Conservation (phyloP, 202 grass and related monocot genomes). For the Digitaria exilis region DNA sequence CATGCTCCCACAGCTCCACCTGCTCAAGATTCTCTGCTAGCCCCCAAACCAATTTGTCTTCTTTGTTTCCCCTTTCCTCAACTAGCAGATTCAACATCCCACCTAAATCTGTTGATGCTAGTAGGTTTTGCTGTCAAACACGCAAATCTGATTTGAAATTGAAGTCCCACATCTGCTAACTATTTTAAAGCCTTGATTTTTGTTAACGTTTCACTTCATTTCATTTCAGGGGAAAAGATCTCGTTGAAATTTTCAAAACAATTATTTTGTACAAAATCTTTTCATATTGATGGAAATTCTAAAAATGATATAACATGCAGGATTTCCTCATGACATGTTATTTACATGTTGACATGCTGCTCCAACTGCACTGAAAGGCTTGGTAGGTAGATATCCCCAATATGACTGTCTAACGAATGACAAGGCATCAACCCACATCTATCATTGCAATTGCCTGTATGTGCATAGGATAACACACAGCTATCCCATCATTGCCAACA, state of each 20-base stretch:
- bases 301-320: background rate
- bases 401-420: conserved; percentile 11
- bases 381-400: background rate
- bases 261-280: background rate
- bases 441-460: background rate
- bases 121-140: conserved; percentile 28
- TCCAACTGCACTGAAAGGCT: background rate
- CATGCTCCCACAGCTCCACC: background rate
- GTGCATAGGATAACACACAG: conserved; percentile 11
- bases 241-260: background rate
- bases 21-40: background rate
- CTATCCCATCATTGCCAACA: conserved; percentile 30
- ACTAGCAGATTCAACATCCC: conserved; percentile 25
- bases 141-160: conserved; percentile 43
- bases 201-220: conserved; percentile 42
- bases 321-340: background rate
- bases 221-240: conserved; percentile 23
- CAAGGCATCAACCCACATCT: conserved; percentile 35
- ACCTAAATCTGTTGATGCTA: conserved; percentile 32
- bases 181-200: conserved; percentile 19
- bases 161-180: conserved; percentile 31
- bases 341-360: background rate
- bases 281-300: background rate
- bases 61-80: background rate
- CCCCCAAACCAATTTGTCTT: conserved; percentile 11